These are phyloP conservation scores for Litsea cubeba DNA, from an alignment of 164 flowering plant genomes.

Conservation along the genomic window DNA sequence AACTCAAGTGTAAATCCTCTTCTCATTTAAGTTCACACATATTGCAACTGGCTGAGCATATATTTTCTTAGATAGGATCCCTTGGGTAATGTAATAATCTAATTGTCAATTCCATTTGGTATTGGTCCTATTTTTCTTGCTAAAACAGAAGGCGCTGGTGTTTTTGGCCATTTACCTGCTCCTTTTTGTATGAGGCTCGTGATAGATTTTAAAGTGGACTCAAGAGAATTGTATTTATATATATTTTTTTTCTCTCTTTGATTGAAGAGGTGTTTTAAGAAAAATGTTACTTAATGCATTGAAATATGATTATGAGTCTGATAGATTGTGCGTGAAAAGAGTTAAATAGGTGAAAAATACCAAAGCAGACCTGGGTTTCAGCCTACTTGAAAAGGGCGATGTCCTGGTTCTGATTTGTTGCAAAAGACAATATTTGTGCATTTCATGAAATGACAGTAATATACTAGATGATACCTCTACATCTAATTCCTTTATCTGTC, in stretches of 20 bases:
- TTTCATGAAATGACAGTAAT: not conserved
- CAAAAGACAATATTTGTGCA: not conserved
- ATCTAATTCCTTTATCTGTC: too few species aligned
- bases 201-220: too few species aligned
- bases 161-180: too few species aligned
- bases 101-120: not conserved
- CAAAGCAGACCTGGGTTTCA: not conserved
- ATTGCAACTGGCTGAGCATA: not conserved
- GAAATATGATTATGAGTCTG: not conserved
- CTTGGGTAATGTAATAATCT: not conserved
- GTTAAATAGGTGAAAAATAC: too few species aligned
- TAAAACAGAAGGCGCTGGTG: not conserved
- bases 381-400: not conserved
- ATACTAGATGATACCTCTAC: too few species aligned
- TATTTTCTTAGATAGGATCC: not conserved
- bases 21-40: slow-evolving; percentile 6
- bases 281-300: not conserved
- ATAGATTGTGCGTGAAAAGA: too few species aligned
- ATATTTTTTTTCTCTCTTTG: too few species aligned
- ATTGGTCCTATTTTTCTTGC: not conserved
- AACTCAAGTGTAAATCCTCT: slow-evolving; percentile 44
- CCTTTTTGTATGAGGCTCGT: too few species aligned
- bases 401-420: not conserved
- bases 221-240: too few species aligned
- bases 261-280: too few species aligned